Evolutionary conservation across 2,329 filamentous ascomycete species (phyloP).

Genomic region (Fusarium odoratissimum): DNA sequence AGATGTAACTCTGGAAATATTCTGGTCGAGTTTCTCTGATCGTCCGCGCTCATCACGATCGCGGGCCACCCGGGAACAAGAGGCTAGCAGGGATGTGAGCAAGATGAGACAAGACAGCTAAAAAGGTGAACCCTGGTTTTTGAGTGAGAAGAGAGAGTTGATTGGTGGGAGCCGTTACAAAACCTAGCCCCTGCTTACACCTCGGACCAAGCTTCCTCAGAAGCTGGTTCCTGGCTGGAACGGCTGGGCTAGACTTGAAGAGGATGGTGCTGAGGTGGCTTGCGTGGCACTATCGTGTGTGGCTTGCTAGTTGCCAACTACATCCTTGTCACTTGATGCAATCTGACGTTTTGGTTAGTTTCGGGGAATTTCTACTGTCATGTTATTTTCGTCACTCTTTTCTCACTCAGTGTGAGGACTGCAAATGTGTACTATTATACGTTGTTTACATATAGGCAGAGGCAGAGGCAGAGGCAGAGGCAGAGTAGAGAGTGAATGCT

Average conservation of each 20-base stretch:
- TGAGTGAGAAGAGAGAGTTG: accelerated
- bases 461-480: neutral
- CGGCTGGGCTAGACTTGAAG: slow-evolving; percentile 9
- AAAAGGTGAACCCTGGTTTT: slow-evolving; percentile 13
- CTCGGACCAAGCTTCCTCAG: slow-evolving; percentile 15
- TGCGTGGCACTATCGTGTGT: slow-evolving; percentile 27
- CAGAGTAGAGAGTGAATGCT: neutral
- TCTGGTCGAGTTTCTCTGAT: slow-evolving; percentile 18
- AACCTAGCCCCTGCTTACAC: slow-evolving; percentile 14
- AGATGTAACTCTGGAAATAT: slow-evolving; percentile 2
- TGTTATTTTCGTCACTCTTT: slow-evolving; percentile 11
- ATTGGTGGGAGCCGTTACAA: slow-evolving; percentile 22
- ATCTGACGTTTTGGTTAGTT: slow-evolving; percentile 21
- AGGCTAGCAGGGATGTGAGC: slow-evolving; percentile 29
- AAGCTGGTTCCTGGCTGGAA: slow-evolving; percentile 22
- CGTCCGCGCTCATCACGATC: slow-evolving; percentile 34
- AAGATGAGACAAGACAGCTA: slow-evolving; percentile 34
- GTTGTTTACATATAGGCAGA: neutral
- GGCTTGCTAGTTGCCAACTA: slow-evolving; percentile 15
- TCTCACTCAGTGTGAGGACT: neutral
- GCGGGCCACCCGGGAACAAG: slow-evolving; percentile 17
- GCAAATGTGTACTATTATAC: neutral
- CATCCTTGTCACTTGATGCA: slow-evolving; percentile 21
- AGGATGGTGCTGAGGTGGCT: slow-evolving; percentile 29
- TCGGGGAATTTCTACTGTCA: slow-evolving; percentile 2